Base-by-base conservation (phyloP, 2,329 filamentous ascomycete species). In the Aspergillus luchuensis region DNA sequence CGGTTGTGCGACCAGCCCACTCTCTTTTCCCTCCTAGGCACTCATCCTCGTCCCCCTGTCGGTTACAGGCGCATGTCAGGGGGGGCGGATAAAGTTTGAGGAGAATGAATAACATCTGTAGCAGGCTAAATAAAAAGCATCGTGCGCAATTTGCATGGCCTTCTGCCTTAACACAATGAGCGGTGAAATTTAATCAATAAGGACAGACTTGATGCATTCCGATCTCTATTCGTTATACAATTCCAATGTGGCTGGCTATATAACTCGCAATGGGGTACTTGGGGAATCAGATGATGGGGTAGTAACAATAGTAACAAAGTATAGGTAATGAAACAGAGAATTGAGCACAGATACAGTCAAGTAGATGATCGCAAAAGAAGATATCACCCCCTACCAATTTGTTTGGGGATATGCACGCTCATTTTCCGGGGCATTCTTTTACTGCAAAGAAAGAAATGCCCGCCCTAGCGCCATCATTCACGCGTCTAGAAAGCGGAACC, bases 401-500 rank as follows among this genome's bases (percentile, higher is more conserved):
- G n/a, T 50, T 33, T 50, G 47, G 25, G 47, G 47, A 19, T 23
- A 50, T 19, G 30, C 47, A 50, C 10, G 30, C 38, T 28, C 8
- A 28, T 21, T 30, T 48, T 47, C 8, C 41, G 39, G 19, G 36
- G 17, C 41, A 56, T 43, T 45, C 15, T 19, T 53, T 41, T 51
- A 19, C 30, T 47, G 33, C n/a, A 33, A 33, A 8, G 6, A 33
- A 33, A 15, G 15, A 50, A 58, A 33, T 39, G 5, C 38, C 36
- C 38, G 25, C 54, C 39, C 19, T 61, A 58, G 53, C 56, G 57
- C 45, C 56, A 21, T 58, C 41, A 36, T 50, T 52, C n/a, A 56
- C 50, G 58, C 63, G 49, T 38, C 41, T 57, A 56, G 28, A 21
- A 59, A 60, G 58, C 56, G 56, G 61, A 38, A 8, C 56, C 33